Base-by-base conservation (phyloP, 805 yeast genomes). In the Clavispora vitiphila region DNA sequence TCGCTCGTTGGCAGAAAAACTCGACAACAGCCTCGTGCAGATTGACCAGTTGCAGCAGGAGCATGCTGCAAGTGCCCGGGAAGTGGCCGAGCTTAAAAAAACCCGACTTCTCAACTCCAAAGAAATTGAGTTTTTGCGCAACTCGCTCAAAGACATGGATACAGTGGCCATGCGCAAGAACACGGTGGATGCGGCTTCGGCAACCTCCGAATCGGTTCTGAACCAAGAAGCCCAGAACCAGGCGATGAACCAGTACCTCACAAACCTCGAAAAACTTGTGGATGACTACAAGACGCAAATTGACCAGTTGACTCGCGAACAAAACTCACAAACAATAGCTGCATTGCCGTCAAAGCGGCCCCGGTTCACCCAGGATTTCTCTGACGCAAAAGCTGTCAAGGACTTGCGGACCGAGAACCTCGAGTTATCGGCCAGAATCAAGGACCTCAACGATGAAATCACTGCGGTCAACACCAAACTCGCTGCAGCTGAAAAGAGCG, bases 51-150 rank as follows among this genome's bases (percentile, higher is more conserved):
- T 60, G 30, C 42, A 48, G n/a, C 39, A 43, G 5, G 47, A 49
- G 15, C 6, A 47, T 4, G 20, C 42, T 1, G 14, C 35, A 1
- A 56, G 54, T 36, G 52, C 56, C 6, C 47, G 48, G 5, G 38
- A 44, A 14, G 49, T 65, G 12, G 56, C 58, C 45, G 60, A 80
- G 41, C 55, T 76, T 5, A 77, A 77, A 37, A 72, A 75, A 40
- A 81, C 80, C 43, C 70, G 70, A 39, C 53, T 64, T 3, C 61
- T 83, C 34, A 74, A 81, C n/a, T 53, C 64, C 19, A 78, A 76
- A 46, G 90, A 84, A 53, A 72, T 80, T 22, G 76, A 71, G 40
- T 70, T 80, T 43, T 61, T 84, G 40, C 66, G 84, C 44, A 69
- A 68, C 31, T 82, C 80, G 57, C 56, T 83, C 38, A 73, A 78